A percentile compares a stretch with the other conserved stretches of the same genome.
These are phyloP conservation scores for Claviceps maximensis DNA, from an alignment of 2,329 filamentous ascomycete genomes.

Conservation along the genomic window DNA sequence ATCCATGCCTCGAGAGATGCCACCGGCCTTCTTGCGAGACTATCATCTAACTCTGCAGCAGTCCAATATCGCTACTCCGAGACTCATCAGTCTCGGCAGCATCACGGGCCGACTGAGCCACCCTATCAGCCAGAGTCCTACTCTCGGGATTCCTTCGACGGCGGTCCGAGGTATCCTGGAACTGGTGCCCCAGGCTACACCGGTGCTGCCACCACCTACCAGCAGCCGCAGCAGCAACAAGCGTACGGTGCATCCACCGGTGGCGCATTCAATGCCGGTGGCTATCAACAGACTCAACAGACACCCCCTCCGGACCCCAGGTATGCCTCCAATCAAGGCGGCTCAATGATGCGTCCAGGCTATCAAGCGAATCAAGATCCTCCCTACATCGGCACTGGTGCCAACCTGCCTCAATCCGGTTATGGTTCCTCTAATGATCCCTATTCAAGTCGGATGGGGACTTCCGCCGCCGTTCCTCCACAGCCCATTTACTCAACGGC, in stretches of 20 bases:
- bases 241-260: conserved; percentile 18
- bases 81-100: conserved; percentile 34
- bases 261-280: conserved; percentile 17
- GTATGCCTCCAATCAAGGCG: conserved; percentile 17
- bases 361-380: conserved; percentile 18
- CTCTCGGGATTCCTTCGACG: conserved; percentile 29
- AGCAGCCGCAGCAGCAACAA: conserved; percentile 10
- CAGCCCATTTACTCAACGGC: conserved; percentile 21
- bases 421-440: conserved; percentile 14
- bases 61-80: conserved; percentile 44
- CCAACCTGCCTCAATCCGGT: conserved; percentile 20
- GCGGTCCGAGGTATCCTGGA: conserved; percentile 35
- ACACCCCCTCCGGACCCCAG: conserved; percentile 21
- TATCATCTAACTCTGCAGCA: conserved; percentile 45
- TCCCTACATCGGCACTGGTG: conserved; percentile 23
- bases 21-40: conserved; percentile 33
- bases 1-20: conserved; percentile 39
- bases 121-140: conserved; percentile 23
- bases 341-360: conserved; percentile 19
- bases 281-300: conserved; percentile 20
- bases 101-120: conserved; percentile 32
- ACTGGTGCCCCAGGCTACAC: conserved; percentile 36
- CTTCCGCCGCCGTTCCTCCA: conserved; percentile 18
- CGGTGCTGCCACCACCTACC: conserved; percentile 27
- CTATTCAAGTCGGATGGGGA: conserved; percentile 18